phyloP scores from a whole-genome alignment of 2,329 filamentous ascomycete genomes.

The Xylariaceae sp. region DNA sequence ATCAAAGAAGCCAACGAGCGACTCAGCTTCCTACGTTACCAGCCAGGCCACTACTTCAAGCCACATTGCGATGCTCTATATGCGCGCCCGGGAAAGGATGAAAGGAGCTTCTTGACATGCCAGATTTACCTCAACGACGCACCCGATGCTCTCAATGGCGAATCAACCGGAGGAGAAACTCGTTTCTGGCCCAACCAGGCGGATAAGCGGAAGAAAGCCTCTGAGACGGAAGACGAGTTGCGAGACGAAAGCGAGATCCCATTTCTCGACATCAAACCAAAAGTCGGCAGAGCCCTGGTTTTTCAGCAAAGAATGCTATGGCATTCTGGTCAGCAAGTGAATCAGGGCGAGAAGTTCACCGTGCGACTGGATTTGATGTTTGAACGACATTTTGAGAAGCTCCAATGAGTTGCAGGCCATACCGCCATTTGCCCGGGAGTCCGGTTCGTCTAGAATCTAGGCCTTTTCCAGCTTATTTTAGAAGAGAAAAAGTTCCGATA shows the following conservation, averaged over 20 bases:
- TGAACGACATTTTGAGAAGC: conserved; percentile 20
- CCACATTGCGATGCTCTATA: conserved; percentile 33
- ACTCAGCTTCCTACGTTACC: conserved; percentile 56
- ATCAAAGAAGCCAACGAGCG: conserved; percentile 49
- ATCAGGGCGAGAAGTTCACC: conserved; percentile 30
- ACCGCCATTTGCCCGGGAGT: neutral
- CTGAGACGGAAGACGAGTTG: conserved; percentile 8
- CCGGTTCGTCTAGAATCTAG: neutral
- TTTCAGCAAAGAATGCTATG: conserved; percentile 33
- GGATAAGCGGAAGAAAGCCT: conserved; percentile 25
- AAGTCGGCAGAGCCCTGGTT: conserved; percentile 28
- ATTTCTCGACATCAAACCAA: conserved; percentile 31
- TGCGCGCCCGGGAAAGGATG: conserved; percentile 19
- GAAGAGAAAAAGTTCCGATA: neutral
- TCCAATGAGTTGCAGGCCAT: neutral
- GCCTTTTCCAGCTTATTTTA: neutral
- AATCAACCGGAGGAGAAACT: conserved; percentile 20
- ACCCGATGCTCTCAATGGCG: conserved; percentile 12
- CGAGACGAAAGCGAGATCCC: conserved; percentile 9
- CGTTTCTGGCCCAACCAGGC: conserved; percentile 27
- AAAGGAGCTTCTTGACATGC: conserved; percentile 32
- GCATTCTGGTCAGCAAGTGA: conserved; percentile 32
- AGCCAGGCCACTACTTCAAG: conserved; percentile 54
- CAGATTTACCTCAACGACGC: conserved; percentile 31
- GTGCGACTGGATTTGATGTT: conserved; percentile 32